These are phyloP conservation scores for Picea abies DNA, from an alignment of 83 land plant species.

Conservation along the genomic window DNA sequence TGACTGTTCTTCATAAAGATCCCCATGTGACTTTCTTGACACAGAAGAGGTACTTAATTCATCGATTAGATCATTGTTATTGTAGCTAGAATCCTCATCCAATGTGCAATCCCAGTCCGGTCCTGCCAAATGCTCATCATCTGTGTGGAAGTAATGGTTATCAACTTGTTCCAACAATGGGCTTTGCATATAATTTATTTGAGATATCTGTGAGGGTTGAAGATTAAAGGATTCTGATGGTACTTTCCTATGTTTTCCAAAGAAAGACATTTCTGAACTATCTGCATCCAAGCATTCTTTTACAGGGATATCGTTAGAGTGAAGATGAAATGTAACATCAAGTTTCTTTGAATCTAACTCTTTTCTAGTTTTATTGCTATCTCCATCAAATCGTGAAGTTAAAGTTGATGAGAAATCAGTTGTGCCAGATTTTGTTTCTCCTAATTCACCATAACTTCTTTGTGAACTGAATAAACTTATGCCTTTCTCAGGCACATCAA, in stretches of 20 bases:
- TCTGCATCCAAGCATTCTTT: conserved; percentile 16
- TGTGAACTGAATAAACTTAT: conserved; percentile 51
- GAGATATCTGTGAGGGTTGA: background rate
- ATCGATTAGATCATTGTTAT: background rate
- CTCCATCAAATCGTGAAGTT: conserved; percentile 47
- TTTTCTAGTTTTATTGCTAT: conserved; percentile 20
- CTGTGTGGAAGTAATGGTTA: background rate
- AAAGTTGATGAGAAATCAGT: conserved; percentile 71
- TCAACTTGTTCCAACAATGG: conserved; percentile 9
- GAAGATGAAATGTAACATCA: conserved; percentile 1
- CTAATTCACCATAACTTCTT: conserved; percentile 64
- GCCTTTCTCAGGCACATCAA: conserved; percentile 53
- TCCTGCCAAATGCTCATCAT: background rate
- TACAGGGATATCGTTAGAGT: conserved; percentile 2
- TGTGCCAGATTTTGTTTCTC: conserved; percentile 63
- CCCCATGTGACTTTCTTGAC: background rate
- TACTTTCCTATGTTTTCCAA: background rate
- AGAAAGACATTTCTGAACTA: background rate
- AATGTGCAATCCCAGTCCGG: conserved; percentile 9
- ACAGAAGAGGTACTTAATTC: background rate
- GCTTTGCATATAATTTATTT: conserved; percentile 5
- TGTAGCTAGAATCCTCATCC: background rate
- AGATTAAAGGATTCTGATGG: background rate
- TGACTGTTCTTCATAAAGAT: background rate
- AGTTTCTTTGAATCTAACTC: conserved; percentile 26